These are phyloP conservation scores for Aphanomyces cochlioides DNA, from an alignment of 352 stramenopile genomes.

Conservation along the genomic window DNA sequence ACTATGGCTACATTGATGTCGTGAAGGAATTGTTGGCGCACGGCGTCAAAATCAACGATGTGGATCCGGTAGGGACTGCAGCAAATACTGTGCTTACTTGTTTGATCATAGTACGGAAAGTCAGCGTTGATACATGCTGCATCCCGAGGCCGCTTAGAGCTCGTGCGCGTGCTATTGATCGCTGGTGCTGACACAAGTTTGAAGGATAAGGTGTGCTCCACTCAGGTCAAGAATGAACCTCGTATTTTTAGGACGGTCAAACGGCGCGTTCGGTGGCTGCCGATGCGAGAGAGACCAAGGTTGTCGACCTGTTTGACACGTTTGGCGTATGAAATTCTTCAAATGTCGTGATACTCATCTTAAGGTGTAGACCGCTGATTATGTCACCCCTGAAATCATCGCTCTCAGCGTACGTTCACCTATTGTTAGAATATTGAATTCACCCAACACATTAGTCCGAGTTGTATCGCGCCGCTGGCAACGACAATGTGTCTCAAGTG, in stretches of 20 bases:
- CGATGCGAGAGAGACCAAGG: too few species aligned
- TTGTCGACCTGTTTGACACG: too few species aligned
- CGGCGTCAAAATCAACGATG: not conserved
- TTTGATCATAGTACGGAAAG: not conserved
- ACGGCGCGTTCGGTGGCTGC: not conserved
- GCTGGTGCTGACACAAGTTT: not conserved
- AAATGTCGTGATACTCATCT: too few species aligned
- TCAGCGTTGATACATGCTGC: slow-evolving; percentile 1
- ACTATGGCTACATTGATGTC: not conserved
- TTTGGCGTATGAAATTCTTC: too few species aligned
- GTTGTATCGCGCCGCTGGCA: too few species aligned
- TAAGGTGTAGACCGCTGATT: too few species aligned
- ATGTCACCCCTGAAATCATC: too few species aligned
- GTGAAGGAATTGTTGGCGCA: slow-evolving; percentile 1
- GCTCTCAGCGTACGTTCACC: too few species aligned
- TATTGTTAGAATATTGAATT: too few species aligned
- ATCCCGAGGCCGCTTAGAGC: not conserved
- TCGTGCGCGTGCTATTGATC: not conserved
- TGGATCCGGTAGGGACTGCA: not conserved
- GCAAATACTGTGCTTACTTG: not conserved
- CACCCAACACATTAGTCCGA: too few species aligned
- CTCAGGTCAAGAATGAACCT: not conserved
- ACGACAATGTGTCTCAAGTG: too few species aligned
- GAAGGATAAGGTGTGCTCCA: not conserved
- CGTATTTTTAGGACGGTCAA: not conserved